phyloP scores from a whole-genome alignment of 2,329 filamentous ascomycete genomes.

The Dactylellina sp. region DNA sequence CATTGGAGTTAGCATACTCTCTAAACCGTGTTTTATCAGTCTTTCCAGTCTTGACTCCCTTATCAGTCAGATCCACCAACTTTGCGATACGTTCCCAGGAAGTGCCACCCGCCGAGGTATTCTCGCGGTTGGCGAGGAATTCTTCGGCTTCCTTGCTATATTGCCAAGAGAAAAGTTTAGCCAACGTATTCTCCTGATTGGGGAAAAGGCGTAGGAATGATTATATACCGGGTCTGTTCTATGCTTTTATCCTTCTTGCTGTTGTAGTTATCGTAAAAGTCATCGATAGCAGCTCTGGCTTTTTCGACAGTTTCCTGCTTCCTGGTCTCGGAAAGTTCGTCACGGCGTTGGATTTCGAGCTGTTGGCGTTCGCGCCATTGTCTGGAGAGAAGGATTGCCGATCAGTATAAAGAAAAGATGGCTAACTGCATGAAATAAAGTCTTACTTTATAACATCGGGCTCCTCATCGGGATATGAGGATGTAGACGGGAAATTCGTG shows the following conservation, averaged over 20 bases:
- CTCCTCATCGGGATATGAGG: conserved; percentile 79
- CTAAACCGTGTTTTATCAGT: conserved; percentile 97
- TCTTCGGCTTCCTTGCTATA: conserved; percentile 85
- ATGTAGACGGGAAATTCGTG: conserved; percentile 63
- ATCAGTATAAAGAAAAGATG: conserved; percentile 18
- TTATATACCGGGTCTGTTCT: conserved; percentile 73
- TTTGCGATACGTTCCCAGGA: conserved; percentile 99
- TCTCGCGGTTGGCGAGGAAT: conserved; percentile 87
- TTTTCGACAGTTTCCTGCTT: conserved; percentile 88
- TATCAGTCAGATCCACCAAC: conserved; percentile 95
- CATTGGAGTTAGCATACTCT: conserved; percentile 72
- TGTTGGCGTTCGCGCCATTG: conserved; percentile 94
- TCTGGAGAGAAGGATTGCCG: conserved; percentile 62
- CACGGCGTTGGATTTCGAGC: conserved; percentile 82
- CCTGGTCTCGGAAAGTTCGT: conserved; percentile 83
- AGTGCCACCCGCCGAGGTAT: conserved; percentile 92
- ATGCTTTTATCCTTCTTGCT: conserved; percentile 95
- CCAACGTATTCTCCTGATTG: neutral
- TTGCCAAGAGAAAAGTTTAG: conserved; percentile 8
- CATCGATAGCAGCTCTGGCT: conserved; percentile 93
- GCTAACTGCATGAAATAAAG: neutral
- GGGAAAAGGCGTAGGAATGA: no score
- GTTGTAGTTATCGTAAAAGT: conserved; percentile 99
- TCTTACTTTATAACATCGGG: conserved; percentile 80
- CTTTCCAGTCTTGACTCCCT: conserved; percentile 83